These are phyloP conservation scores for Hanseniaspora jakobsenii DNA, from an alignment of 805 yeast genomes.

Conservation along the genomic window DNA sequence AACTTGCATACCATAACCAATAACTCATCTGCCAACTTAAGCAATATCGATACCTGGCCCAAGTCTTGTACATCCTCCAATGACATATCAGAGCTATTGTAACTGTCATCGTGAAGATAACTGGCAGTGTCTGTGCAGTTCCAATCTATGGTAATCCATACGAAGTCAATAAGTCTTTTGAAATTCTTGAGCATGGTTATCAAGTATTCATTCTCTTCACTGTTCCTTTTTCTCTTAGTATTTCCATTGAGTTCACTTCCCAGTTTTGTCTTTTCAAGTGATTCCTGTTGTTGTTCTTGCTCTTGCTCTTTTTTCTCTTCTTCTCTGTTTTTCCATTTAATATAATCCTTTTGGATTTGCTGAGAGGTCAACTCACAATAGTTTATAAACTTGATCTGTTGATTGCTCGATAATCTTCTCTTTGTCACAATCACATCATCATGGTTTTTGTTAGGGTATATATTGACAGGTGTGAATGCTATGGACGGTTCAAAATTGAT, in stretches of 20 bases:
- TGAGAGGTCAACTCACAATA: conserved; percentile 46
- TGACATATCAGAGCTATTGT: conserved; percentile 4
- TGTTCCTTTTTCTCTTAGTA: conserved; percentile 23
- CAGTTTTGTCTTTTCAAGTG: too few relatives aligned
- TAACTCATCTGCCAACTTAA: conserved; percentile 54
- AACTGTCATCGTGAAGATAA: conserved; percentile 15
- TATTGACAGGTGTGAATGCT: conserved; percentile 8
- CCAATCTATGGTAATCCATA: conserved; percentile 49
- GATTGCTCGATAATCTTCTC: conserved; percentile 33
- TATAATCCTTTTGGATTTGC: conserved; percentile 43
- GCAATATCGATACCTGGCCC: conserved; percentile 52
- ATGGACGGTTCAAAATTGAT: conserved; percentile 6
- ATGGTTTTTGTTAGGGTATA: conserved; percentile 4
- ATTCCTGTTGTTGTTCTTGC: too few relatives aligned
- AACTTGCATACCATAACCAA: conserved; percentile 46
- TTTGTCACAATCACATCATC: background rate
- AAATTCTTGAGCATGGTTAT: conserved; percentile 35
- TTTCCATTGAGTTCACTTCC: too few relatives aligned
- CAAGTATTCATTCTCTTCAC: conserved; percentile 20
- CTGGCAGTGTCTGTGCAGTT: conserved; percentile 24
- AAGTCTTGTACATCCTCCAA: conserved; percentile 30
- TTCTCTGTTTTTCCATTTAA: conserved; percentile 24
- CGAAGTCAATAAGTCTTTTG: conserved; percentile 38
- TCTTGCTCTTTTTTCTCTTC: conserved; percentile 24
- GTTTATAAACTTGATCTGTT: conserved; percentile 44